Base-by-base conservation (phyloP, 1,284 basidiomycete species). In the Melampsora occidentalis region DNA sequence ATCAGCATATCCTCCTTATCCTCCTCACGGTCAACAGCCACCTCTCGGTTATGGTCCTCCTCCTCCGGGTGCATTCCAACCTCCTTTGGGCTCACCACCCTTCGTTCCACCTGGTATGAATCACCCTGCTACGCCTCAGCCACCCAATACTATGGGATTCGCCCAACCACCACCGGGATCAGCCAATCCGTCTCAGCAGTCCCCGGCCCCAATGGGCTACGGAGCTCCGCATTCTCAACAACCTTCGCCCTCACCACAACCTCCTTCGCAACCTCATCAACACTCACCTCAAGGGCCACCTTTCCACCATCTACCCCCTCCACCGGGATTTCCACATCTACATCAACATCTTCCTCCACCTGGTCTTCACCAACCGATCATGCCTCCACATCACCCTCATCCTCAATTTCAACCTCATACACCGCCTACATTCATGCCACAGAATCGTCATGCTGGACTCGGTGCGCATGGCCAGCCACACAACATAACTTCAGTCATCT, bases 321-420 rank as follows among this genome's bases (percentile, higher is more conserved):
- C 75, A 18, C 67, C 75, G 7, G 68, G 67, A 31, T 70, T 70
- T 42, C 67, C 75, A 28, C 75, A 77, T 64, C 59, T 69, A 5
- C 73, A 76, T 69, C 73, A 69, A 28, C 73, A 65, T 51, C 73
- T 68, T 39, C 73, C 73, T 5, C 75, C 67, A 10, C 67, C 67
- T 20, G 35, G 48, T n/a, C 67, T 46, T 51, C 67, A 69, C n/a
- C 65, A 31, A n/a, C 67, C 31, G 22, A 7, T 67, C 65, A 9
- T 25, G 14, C 18, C 28, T 39, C 62, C 6, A 59, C 35, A 31
- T 31, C 62, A 28, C 31, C 33, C 62, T 16, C 62, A 64, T n/a
- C 62, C 62, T 33, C 71, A 66, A 51, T 66, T 57, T 63, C 73
- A 31, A 62, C 73, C 69, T 42, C 75, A 76, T 65, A 66, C 67